Conservation (phyloP, 192 early-diverging fungal genomes). For the Coemansia sp. region DNA sequence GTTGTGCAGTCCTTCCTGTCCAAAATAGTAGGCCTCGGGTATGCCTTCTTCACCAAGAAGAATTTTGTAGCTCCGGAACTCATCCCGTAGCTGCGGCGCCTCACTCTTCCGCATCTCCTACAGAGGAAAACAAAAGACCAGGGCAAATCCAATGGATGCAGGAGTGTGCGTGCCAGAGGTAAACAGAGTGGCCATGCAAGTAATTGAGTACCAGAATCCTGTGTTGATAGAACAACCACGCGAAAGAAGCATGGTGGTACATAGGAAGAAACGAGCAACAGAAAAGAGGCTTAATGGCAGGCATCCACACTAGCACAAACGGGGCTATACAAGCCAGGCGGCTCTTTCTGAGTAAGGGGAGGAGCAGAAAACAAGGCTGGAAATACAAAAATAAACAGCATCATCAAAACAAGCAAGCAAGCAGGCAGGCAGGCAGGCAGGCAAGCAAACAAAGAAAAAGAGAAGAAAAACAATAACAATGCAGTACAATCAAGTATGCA, state of each 20-base stretch:
- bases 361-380: too few species aligned
- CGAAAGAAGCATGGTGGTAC: not conserved
- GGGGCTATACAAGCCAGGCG: not conserved
- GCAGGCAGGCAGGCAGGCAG: too few species aligned
- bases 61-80: slow-evolving; percentile 95
- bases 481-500: not conserved
- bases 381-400: not conserved
- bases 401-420: not conserved
- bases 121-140: slow-evolving; percentile 5
- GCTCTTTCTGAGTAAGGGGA: not conserved
- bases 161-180: not conserved
- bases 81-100: slow-evolving; percentile 94
- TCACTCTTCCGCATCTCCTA: slow-evolving; percentile 92
- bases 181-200: not conserved
- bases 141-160: not conserved
- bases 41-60: slow-evolving; percentile 83
- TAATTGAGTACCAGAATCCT: slow-evolving; percentile 4
- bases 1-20: slow-evolving; percentile 95
- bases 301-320: not conserved
- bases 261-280: not conserved
- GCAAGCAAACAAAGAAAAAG: not conserved
- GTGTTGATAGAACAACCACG: not conserved
- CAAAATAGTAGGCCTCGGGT: slow-evolving; percentile 92
- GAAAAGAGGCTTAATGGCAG: slow-evolving; percentile 2
- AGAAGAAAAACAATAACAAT: slow-evolving; percentile 8